A percentile compares a stretch with the other conserved stretches of the same genome.
phyloP scores from a whole-genome alignment of 2,329 filamentous ascomycete species.

The Nemania abortiva region DNA sequence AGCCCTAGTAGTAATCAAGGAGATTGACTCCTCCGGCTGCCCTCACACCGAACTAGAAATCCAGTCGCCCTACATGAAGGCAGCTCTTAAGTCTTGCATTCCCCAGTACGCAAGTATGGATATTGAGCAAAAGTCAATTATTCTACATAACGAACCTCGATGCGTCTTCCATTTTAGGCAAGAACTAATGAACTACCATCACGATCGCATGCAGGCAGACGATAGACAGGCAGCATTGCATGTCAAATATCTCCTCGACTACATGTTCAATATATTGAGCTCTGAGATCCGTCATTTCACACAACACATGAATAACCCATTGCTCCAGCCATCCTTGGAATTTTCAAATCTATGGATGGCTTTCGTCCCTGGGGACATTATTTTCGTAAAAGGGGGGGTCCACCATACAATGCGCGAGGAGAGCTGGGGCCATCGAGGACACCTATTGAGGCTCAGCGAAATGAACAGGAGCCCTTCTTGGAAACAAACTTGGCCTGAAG shows the following conservation, averaged over 20 bases:
- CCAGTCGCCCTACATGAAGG: slow-evolving; percentile 4
- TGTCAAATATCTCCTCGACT: background rate
- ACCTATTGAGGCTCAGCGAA: no score
- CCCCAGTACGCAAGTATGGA: background rate
- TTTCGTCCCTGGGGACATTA: background rate
- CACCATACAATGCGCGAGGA: no score
- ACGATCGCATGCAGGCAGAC: background rate
- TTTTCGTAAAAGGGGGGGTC: background rate
- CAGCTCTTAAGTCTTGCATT: slow-evolving; percentile 1
- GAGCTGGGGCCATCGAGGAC: no score
- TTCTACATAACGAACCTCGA: background rate
- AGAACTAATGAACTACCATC: slow-evolving; percentile 1
- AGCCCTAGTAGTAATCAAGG: no score
- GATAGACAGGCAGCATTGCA: background rate
- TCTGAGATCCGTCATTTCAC: no score
- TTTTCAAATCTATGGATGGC: background rate
- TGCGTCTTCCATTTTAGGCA: slow-evolving; percentile 2
- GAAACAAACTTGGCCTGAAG: no score
- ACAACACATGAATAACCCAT: background rate
- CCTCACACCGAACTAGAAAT: no score
- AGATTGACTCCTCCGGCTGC: no score
- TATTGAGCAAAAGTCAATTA: background rate
- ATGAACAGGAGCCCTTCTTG: no score
- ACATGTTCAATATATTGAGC: slow-evolving; percentile 1
- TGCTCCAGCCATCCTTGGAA: background rate